Base-by-base conservation (phyloP, 371 early-diverging fungal genomes). In the Circinella minor region DNA sequence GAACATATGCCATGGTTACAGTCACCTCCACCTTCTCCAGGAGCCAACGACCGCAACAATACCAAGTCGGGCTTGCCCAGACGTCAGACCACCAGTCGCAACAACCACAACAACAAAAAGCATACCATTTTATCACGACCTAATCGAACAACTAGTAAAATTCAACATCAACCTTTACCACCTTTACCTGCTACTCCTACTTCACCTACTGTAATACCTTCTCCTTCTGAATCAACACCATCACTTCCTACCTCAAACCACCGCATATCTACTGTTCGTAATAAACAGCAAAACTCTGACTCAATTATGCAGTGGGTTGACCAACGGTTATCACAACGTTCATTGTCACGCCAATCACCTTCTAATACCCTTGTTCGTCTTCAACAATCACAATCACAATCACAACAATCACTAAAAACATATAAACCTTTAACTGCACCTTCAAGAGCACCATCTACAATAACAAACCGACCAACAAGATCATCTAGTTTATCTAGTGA, bases 271-370 rank as follows among this genome's bases (percentile, higher is more conserved):
- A 61, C 39, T 17, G 59, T 54, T 18, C 74, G 67, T 27, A 34
- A n/a, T n/a, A 57, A 57, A n/a, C 57, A 27, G 14, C 68, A 60
- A 51, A 69, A 62, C 43, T 63, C 69, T 8, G 74, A 73, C 11
- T 49, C 66, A 0, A 55, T 73, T 49, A 73, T 60, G 36, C 59
- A 66, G 13, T 69, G 69, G 69, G 63, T 66, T 49, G 66, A 67
- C 38, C 59, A 68, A 20, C 68, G 72, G 6, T 60, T 64, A 5
- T 54, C 72, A 9, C 43, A 55, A 47, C 70, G 59, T 48, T 2
- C 60, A 1, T 15, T 49, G 7, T 15, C 55, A 37, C 39, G 20
- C 36, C 11, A 54, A 60, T 20, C 47, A 13, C 39, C 13, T 37
- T 37, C 48, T 18, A 11, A 60, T n/a, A 61, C 4, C 48, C 34